phyloP scores from a whole-genome alignment of 305 asterid species.

The Solanum aculeatissimum region DNA sequence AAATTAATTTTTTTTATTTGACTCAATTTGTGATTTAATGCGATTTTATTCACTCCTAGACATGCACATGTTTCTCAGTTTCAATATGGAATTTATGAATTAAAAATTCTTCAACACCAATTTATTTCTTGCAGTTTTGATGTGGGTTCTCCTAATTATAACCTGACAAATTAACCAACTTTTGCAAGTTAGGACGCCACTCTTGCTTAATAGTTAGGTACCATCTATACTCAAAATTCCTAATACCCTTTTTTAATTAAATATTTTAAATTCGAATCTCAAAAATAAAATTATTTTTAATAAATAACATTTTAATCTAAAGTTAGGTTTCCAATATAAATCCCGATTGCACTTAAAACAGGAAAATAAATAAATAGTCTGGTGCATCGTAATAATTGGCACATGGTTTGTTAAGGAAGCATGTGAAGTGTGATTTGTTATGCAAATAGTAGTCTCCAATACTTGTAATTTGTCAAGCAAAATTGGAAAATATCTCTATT shows the following conservation, averaged over 20 bases:
- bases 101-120: not conserved
- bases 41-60: not conserved
- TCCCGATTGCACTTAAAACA: too few species aligned
- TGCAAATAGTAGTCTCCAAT: not conserved
- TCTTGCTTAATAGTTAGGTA: not conserved
- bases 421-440: not conserved
- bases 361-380: not conserved
- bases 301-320: too few species aligned
- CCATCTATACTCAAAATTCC: not conserved
- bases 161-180: not conserved
- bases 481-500: not conserved
- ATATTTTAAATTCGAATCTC: too few species aligned
- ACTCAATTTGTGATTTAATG: too few species aligned
- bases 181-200: not conserved
- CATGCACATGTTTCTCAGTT: not conserved
- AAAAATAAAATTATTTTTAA: too few species aligned
- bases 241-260: too few species aligned
- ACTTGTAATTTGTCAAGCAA: not conserved
- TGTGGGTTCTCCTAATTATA: not conserved
- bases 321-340: not conserved
- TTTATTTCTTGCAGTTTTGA: not conserved
- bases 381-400: not conserved
- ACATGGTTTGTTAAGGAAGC: not conserved
- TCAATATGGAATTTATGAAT: not conserved
- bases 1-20: too few species aligned